Base-by-base conservation (phyloP, 108 stramenopile genomes). In the Fragilaria radians region DNA sequence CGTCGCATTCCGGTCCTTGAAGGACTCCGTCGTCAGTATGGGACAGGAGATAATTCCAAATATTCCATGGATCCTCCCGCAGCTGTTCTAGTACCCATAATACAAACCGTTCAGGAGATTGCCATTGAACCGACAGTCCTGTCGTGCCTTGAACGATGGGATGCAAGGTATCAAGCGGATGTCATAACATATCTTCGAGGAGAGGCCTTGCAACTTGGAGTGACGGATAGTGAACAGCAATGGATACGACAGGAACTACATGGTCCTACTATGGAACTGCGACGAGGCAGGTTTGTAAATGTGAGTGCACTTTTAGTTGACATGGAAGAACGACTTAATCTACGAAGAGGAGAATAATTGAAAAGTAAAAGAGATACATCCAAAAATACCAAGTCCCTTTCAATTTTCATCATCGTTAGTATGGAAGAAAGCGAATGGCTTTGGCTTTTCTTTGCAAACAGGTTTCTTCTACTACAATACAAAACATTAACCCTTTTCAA, bases 41-140 rank as follows among this genome's bases (percentile, higher is more conserved):
- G 79, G 4, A 67, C 76, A 7, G 88, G 78, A 25, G n/a, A n/a
- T n/a, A 73, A 76, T 19, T 74, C 75, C n/a, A 59, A 61, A 22
- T 66, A 61, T 18, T 57, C 34, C 3, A 45, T 21, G 21, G 23
- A 17, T 24, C 59, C 81, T 52, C 77, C 79, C 9, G 49, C 33
- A 11, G 51, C 21, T 26, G 23, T 75, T 32, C 51, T 69, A 1
- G 62, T 52, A 34, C 46, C 28, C 46, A 28, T 51, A 28, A 49
- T 46, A 28, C 48, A 85, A 60, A 70, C 69, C 47, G 84, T 76
- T 0, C 67, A 61, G 22, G 55, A 72, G 23, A 47, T 48, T 18
- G 83, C 67, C 21, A 69, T 81, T 33, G 54, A 62, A 31, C 73
- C 71, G 34, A 60, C 71, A n/a, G 67, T 83, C 17, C 42, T 65